phyloP scores from a whole-genome alignment of 179 eudicot species.

The Camellia oleifera region DNA sequence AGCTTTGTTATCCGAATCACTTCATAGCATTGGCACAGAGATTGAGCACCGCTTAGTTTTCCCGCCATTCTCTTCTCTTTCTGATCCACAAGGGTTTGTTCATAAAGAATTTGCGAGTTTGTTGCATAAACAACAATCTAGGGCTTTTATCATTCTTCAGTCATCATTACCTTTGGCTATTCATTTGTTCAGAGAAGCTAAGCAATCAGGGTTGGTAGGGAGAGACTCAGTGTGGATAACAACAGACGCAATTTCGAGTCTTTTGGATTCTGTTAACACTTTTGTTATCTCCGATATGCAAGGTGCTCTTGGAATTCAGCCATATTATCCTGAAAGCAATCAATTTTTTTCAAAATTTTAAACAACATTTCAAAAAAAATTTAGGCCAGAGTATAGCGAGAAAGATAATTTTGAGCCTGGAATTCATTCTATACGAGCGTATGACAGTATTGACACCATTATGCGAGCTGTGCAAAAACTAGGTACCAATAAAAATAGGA shows the following conservation, averaged over 20 bases:
- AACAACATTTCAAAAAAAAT: conserved; percentile 16
- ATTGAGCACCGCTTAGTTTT: conserved; percentile 33
- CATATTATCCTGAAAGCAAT: conserved; percentile 17
- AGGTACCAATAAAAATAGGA: background rate
- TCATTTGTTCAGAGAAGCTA: conserved; percentile 42
- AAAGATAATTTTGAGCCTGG: conserved; percentile 29
- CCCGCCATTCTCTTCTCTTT: conserved; percentile 30
- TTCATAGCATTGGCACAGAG: conserved; percentile 27
- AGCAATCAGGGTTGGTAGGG: conserved; percentile 31
- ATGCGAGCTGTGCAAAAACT: conserved; percentile 16
- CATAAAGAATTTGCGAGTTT: conserved; percentile 17
- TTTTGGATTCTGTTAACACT: conserved; percentile 35
- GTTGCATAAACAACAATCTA: conserved; percentile 18
- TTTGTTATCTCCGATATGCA: conserved; percentile 28
- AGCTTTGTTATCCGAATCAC: conserved; percentile 29
- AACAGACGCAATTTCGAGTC: conserved; percentile 24
- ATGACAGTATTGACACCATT: conserved; percentile 32
- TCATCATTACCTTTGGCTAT: conserved; percentile 32
- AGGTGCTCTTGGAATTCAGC: conserved; percentile 41
- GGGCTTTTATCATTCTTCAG: conserved; percentile 50
- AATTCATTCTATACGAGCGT: conserved; percentile 41
- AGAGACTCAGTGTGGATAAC: conserved; percentile 43
- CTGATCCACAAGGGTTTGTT: conserved; percentile 30
- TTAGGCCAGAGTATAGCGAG: conserved; percentile 27
- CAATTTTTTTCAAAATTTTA: conserved; percentile 27